These are phyloP conservation scores for Melanogaster broomeanus DNA, from an alignment of 768 basidiomycete genomes.

Conservation along the genomic window DNA sequence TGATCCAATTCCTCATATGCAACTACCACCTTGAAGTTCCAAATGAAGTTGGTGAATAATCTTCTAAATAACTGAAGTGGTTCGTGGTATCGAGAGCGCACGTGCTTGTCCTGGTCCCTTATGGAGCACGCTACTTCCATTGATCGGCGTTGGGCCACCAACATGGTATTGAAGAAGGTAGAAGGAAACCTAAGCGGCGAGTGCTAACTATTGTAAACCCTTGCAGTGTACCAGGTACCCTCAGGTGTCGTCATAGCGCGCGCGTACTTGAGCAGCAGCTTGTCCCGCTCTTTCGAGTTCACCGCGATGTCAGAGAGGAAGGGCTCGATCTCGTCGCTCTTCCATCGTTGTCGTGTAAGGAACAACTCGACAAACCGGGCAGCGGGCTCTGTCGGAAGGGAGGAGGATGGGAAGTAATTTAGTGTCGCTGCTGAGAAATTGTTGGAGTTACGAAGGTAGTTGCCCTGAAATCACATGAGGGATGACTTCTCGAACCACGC, in stretches of 20 bases:
- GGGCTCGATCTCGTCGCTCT: conserved; percentile 73
- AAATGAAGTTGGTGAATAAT: too few relatives aligned
- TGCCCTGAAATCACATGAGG: conserved; percentile 60
- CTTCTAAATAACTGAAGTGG: too few relatives aligned
- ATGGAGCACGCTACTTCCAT: too few relatives aligned
- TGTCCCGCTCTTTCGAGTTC: conserved; percentile 87
- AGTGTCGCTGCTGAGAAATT: conserved; percentile 42
- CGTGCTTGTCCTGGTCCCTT: too few relatives aligned
- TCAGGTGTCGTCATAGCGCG: conserved; percentile 69
- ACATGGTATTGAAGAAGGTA: neutral
- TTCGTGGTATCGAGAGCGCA: too few relatives aligned
- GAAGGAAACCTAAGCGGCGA: neutral
- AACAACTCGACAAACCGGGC: conserved; percentile 89
- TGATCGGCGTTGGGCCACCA: too few relatives aligned
- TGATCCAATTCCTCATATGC: too few relatives aligned
- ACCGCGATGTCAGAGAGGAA: conserved; percentile 83
- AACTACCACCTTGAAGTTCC: too few relatives aligned
- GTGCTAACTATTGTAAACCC: conserved; percentile 54
- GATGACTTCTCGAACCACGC: neutral
- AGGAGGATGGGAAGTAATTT: conserved; percentile 74
- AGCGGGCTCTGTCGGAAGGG: conserved; percentile 74
- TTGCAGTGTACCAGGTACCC: conserved; percentile 74
- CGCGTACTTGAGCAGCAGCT: conserved; percentile 83
- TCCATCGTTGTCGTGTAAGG: conserved; percentile 75
- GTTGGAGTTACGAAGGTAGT: conserved; percentile 56